Conservation (phyloP, 2,329 filamentous ascomycete genomes). For the Phialophora tarda region DNA sequence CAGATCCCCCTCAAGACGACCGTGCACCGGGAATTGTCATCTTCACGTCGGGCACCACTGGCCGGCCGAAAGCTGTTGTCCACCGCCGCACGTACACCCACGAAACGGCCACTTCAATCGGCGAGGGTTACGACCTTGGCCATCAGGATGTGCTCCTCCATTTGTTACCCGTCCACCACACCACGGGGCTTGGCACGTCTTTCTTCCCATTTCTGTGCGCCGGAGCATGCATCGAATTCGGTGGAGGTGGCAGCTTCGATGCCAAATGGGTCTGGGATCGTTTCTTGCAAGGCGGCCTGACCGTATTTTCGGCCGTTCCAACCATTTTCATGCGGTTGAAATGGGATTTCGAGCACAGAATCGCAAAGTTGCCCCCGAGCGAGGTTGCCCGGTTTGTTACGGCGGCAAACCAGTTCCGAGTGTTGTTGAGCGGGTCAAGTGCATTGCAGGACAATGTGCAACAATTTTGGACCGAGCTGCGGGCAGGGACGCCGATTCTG, state of each 20-base stretch:
- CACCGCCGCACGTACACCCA: slow-evolving; percentile 32
- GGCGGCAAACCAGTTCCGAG: slow-evolving; percentile 43
- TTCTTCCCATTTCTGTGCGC: slow-evolving; percentile 46
- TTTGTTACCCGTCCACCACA: slow-evolving; percentile 44
- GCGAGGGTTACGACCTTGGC: slow-evolving; percentile 35
- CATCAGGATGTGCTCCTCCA: slow-evolving; percentile 42
- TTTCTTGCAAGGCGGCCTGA: slow-evolving; percentile 43
- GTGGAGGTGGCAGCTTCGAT: slow-evolving; percentile 47
- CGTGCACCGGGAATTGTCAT: slow-evolving; percentile 36
- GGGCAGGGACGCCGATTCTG: slow-evolving; percentile 48
- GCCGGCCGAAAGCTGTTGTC: slow-evolving; percentile 37
- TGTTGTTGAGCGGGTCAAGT: slow-evolving; percentile 46
- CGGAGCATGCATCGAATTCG: slow-evolving; percentile 51
- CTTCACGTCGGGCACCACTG: slow-evolving; percentile 40
- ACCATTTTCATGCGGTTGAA: slow-evolving; percentile 51
- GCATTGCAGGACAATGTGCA: slow-evolving; percentile 56
- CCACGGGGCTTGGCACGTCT: slow-evolving; percentile 37
- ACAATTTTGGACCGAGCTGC: slow-evolving; percentile 55
- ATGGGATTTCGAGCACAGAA: slow-evolving; percentile 39
- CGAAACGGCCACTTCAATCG: slow-evolving; percentile 32
- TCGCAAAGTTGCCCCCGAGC: slow-evolving; percentile 30
- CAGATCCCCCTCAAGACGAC: slow-evolving; percentile 12
- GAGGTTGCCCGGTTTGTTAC: slow-evolving; percentile 47
- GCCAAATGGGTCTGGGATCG: slow-evolving; percentile 48
- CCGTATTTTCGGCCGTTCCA: slow-evolving; percentile 49